These are phyloP conservation scores for Suhomyces sp. DNA, from an alignment of 805 yeast genomes.

Conservation along the genomic window DNA sequence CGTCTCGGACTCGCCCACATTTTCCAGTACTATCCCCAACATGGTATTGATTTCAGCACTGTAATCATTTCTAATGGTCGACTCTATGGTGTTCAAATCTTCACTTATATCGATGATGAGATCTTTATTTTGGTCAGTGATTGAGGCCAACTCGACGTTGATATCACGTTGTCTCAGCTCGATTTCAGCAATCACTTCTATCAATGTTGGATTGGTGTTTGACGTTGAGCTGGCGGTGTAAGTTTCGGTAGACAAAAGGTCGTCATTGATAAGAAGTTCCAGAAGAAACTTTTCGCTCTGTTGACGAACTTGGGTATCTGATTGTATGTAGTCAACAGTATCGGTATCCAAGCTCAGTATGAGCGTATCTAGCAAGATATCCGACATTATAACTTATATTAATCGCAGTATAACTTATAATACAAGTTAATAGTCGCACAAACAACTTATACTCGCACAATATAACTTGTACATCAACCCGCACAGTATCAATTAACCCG, in stretches of 20 bases:
- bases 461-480: no score
- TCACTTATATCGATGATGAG: conserved; percentile 42
- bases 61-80: conserved; percentile 15
- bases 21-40: conserved; percentile 11
- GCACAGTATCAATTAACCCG: no score
- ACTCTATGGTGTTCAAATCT: conserved; percentile 30
- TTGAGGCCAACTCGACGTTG: conserved; percentile 45
- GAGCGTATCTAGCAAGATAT: conserved; percentile 33
- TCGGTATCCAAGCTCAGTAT: conserved; percentile 25
- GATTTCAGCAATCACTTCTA: conserved; percentile 73
- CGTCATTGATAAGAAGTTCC: conserved; percentile 47
- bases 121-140: conserved; percentile 42
- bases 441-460: no score
- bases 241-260: conserved; percentile 43
- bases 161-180: conserved; percentile 52
- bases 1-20: background rate
- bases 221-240: conserved; percentile 21
- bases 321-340: conserved; percentile 16
- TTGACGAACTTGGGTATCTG: conserved; percentile 16
- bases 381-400: no score
- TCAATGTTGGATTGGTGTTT: conserved; percentile 34
- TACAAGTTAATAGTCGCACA: no score
- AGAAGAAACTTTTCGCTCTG: conserved; percentile 32
- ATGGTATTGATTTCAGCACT: conserved; percentile 14
- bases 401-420: no score